Evolutionary conservation across 2,329 filamentous ascomycete species (phyloP).

Genomic region (Monilinia polystroma): DNA sequence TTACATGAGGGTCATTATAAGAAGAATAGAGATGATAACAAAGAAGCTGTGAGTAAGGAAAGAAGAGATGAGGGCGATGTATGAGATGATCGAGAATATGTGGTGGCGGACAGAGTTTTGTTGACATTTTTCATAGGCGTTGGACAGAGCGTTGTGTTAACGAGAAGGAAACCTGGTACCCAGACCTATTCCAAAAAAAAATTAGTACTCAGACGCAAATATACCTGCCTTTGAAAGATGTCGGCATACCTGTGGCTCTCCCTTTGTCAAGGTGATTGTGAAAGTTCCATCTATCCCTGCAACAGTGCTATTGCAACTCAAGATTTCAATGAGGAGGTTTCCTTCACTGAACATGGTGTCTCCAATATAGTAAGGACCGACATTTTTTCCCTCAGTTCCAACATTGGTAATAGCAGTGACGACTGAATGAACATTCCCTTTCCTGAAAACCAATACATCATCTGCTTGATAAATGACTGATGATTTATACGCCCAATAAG

Average conservation of each 20-base stretch:
- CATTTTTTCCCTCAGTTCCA: conserved; percentile 13
- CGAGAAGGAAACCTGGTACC: conserved; percentile 16
- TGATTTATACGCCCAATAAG: conserved; percentile 29
- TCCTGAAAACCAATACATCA: conserved; percentile 27
- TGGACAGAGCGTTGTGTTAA: conserved; percentile 24
- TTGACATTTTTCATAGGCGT: conserved; percentile 22
- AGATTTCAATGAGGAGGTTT: conserved; percentile 26
- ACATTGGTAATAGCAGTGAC: conserved; percentile 27
- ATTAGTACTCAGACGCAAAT: conserved; percentile 3
- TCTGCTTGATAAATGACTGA: conserved; percentile 21
- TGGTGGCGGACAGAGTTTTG: conserved; percentile 8
- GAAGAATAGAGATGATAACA: conserved; percentile 5
- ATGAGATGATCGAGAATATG: conserved; percentile 7
- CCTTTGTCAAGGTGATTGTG: conserved; percentile 4
- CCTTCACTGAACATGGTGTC: conserved; percentile 27
- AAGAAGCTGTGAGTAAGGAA: neutral
- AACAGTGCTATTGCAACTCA: conserved; percentile 11
- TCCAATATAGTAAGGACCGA: conserved; percentile 25
- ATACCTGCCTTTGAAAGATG: neutral
- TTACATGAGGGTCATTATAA: conserved; percentile 9
- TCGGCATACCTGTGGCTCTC: conserved; percentile 19
- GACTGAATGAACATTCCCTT: conserved; percentile 25
- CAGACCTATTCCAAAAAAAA: conserved; percentile 10
- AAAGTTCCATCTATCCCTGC: conserved; percentile 4
- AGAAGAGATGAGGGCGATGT: neutral